Base-by-base conservation (phyloP, 306 rosid genomes). In the Luffa aegyptiaca region DNA sequence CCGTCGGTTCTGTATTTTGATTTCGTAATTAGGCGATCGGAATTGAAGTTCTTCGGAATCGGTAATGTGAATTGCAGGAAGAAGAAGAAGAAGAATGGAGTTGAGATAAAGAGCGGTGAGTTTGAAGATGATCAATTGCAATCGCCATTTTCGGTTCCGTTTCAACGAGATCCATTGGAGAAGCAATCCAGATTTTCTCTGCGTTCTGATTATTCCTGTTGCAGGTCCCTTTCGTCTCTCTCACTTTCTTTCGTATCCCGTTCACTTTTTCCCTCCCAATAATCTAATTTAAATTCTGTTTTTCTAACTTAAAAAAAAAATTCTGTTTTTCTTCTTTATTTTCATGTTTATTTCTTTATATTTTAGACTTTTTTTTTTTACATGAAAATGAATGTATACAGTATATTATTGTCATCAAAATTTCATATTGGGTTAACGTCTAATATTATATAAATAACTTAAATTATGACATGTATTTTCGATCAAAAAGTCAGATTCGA, bases 221-320 rank as follows among this genome's bases (percentile, higher is more conserved):
- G 49, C 68, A 49, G 84, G 81, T 80, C 31, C 36, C 39, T 45
- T 11, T 39, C 6, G 39, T 16, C n/a, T 65, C 37, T 66, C 26
- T 65, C 42, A 31, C 51, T 49, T 4, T 46, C 10, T 18, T 45
- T 7, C 11, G 31, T 12, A 5, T 11, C 1, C 33, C 55, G 7
- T 51, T 21, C 77, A 46, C 68, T 41, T 49, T 81, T 84, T 79
- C 83, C 21, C 84, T 71, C 77, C 82, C 88, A 80, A 76, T 65
- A 39, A 39, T 41, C 37, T 35, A 39, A 5, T 11, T 66, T 71
- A 35, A 68, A 39, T 68, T 42, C 52, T n/a, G 0, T 17, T 41
- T 68, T 9, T 14, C 1, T 49, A 26, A 26, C 31, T 26, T 26
- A 26, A 26, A 26, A 26, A 26, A 26, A 26, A 26, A 26, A 26